Conservation (phyloP, 2,329 filamentous ascomycete species). For the Stachybotrys chartarum region DNA sequence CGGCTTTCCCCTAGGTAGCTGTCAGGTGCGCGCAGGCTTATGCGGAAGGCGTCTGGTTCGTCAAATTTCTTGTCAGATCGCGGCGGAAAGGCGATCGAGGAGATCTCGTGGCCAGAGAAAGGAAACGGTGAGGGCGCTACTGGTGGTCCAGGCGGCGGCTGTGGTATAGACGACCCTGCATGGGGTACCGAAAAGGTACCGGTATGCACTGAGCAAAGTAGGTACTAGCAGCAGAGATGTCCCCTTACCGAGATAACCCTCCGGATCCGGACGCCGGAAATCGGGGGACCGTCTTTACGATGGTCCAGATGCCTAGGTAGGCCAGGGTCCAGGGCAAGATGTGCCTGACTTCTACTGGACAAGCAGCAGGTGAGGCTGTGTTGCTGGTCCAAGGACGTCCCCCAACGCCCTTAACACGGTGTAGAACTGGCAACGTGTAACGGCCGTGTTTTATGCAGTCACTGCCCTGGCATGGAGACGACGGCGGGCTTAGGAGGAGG, state of each 20-base stretch:
- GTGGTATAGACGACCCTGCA: neutral
- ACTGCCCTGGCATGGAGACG: too few species aligned
- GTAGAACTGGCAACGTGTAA: too few species aligned
- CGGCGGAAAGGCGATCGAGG: neutral
- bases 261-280: neutral
- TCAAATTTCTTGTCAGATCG: neutral
- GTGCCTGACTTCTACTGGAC: too few species aligned
- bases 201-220: neutral
- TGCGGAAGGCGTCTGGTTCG: neutral
- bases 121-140: neutral
- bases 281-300: neutral
- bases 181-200: neutral
- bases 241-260: neutral
- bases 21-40: neutral
- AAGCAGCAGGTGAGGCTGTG: too few species aligned
- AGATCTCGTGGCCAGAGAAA: neutral
- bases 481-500: too few species aligned
- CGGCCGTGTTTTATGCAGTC: too few species aligned
- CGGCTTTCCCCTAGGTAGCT: neutral
- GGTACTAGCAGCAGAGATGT: neutral
- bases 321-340: too few species aligned
- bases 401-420: too few species aligned
- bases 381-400: too few species aligned
- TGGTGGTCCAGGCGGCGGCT: neutral
- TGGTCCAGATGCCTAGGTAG: too few species aligned